Conservation (phyloP, 805 yeast genomes). For the Yamadazyma endophytica region DNA sequence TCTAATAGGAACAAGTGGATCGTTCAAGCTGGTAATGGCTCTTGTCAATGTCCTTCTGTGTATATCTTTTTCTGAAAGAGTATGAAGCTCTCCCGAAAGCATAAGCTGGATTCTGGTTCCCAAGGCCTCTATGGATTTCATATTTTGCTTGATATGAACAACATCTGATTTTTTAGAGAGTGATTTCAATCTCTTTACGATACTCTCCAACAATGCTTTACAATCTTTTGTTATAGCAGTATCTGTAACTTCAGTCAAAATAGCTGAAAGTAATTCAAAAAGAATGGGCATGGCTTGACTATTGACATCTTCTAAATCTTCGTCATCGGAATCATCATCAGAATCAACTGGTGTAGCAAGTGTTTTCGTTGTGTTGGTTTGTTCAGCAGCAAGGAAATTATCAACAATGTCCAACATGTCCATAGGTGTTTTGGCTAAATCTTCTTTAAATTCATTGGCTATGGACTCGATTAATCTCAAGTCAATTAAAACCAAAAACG, state of each 20-base stretch:
- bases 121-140: conserved; percentile 21
- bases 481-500: conserved; percentile 54
- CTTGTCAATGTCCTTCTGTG: conserved; percentile 44
- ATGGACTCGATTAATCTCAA: conserved; percentile 62
- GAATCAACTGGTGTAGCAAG: conserved; percentile 7
- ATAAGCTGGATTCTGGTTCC: conserved; percentile 23
- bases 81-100: conserved; percentile 24
- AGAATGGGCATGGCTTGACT: conserved; percentile 22
- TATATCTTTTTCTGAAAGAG: conserved; percentile 17
- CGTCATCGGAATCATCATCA: conserved; percentile 25
- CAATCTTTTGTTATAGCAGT: conserved; percentile 24
- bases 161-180: conserved; percentile 10
- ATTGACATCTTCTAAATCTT: conserved; percentile 18
- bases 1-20: conserved; percentile 76
- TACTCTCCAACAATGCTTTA: conserved; percentile 13
- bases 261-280: conserved; percentile 33
- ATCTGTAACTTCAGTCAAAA: conserved; percentile 23
- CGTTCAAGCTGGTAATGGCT: conserved; percentile 67
- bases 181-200: conserved; percentile 23
- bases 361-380: conserved; percentile 3
- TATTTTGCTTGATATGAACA: conserved; percentile 5
- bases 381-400: conserved; percentile 10
- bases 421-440: conserved; percentile 49
- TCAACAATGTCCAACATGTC: conserved; percentile 47
- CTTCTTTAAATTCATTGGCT: conserved; percentile 54